Evolutionary conservation across 208 protist species (phyloP), one percentile per base, ranked within the genome.

Genomic region (Wallacemonas sp.): DNA sequence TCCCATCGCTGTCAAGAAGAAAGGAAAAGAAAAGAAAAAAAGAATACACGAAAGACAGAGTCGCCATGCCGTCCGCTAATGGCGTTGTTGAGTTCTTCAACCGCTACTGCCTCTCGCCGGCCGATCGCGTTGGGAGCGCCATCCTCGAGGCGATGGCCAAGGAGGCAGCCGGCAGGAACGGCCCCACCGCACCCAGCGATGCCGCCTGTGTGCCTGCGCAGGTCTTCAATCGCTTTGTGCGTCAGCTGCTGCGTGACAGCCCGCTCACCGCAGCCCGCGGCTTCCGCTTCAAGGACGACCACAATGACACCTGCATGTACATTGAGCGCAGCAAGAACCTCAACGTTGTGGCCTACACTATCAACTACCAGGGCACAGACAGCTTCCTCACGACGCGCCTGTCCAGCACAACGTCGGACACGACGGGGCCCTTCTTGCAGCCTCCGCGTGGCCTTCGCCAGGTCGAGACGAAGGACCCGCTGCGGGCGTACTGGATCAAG

Each of bases 321-420:
- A 84, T 84, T 72, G 63, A 73, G 56, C 73, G 78, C 33, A 81
- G 70, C 61, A 80, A 80, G 49, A 84, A 84, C 41, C 16, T 64
- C 12, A 84, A 80, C 41, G 43, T 84, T 21, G 78, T 84, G 9
- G 73, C 67, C 33, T 84, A 84, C 74, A 62, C 68, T 17, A 70
- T 65, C 38, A 69, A 69, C 34, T 69, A 61, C 64, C 11, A 46
- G 32, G 32, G 52, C 61, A 61, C 19, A 6, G 17, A 16, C 11
- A 0, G 6, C 29, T 58, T 58, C 21, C 26, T 39, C 11, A 58
- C 52, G 4, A 58, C 52, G 9, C 52, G 52, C 19, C 2, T 17
- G 11, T 32, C 47, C 47, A 4, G 4, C 43, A 17, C 43, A 23
- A 55, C 47, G 19, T 8, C 47, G 26, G 6, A 6, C 44, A 49